Evolutionary conservation across 1,284 basidiomycete species (phyloP), one percentile per base, ranked within the genome.

Genomic region (Ustilago cynodontis): DNA sequence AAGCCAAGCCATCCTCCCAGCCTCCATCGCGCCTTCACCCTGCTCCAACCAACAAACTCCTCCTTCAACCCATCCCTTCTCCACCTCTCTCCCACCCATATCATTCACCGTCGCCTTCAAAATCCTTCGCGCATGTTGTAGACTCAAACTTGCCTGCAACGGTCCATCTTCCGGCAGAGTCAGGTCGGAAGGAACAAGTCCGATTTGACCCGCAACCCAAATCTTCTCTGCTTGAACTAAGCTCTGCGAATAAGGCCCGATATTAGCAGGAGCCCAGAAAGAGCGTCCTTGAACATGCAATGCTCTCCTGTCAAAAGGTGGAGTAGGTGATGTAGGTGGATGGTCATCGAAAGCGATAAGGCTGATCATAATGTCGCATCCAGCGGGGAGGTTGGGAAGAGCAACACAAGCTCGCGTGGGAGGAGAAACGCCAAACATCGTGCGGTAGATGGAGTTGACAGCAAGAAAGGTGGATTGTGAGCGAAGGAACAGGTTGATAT

Each of bases 241-340:
- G 8, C 94, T 92, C 87, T 99, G 97, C 0, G 94, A 96, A 86
- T 99, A 99, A 1, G 97, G 97, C 35, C 97, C 97, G 63, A 99
- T 99, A 85, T 98, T 99, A 2, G 97, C 96, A 10, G 97, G 95
- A 18, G 96, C 96, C 97, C 97, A 99, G 86, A 98, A 98, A 84
- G 94, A 96, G 59, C 96, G 86, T 16, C 94, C 90, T 86, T 99
- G 97, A 0, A 99, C 95, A 84, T 99, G 97, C 37, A 99, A 88
- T 0, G 93, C 88, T 39, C 56, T 58, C 49, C 50, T 26, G 10
- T 72, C 67, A 24, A 63, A 68, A 1, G 50, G 35, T 14, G 16
- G n/a, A 5, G 47, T n/a, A 8, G 35, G 24, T 10, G 26, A 41
- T 1, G 26, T n/a, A 14, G 39, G 13, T 37, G 22, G 1, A 24